phyloP scores from a whole-genome alignment of 768 basidiomycete species.

The Trametes gibbosa region DNA sequence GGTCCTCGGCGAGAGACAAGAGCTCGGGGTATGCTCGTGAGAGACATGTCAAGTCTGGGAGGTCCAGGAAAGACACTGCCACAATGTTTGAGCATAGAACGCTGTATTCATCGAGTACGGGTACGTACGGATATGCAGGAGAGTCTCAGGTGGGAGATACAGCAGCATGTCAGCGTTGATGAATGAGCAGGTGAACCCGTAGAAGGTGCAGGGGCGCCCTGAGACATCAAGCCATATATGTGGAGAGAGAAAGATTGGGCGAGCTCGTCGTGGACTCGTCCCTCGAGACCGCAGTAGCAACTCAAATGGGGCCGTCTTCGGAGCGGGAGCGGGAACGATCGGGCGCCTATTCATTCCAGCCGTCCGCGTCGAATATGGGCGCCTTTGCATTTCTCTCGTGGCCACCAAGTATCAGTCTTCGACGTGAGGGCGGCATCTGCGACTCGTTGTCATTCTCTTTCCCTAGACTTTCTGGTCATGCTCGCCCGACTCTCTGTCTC shows the following conservation, averaged over 20 bases:
- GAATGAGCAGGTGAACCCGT: not conserved
- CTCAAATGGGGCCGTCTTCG: no score
- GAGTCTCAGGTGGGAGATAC: slow-evolving; percentile 53
- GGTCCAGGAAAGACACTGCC: slow-evolving; percentile 67
- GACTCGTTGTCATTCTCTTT: no score
- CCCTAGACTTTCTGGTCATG: slow-evolving; percentile 1
- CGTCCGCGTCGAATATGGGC: not conserved
- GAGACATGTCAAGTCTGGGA: slow-evolving; percentile 63
- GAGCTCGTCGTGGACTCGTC: not conserved
- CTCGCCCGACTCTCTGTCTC: slow-evolving; percentile 7
- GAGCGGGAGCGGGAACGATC: no score
- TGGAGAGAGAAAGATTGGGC: not conserved
- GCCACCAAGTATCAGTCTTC: not conserved
- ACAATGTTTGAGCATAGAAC: not conserved
- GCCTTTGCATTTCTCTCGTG: not conserved
- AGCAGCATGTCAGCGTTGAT: slow-evolving; percentile 11
- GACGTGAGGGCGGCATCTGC: no score
- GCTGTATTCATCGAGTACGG: not conserved
- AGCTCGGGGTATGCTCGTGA: slow-evolving; percentile 48
- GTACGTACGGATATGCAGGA: slow-evolving; percentile 57
- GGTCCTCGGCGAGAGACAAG: slow-evolving; percentile 54
- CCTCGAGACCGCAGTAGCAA: not conserved
- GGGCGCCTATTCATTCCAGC: no score
- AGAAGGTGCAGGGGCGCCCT: not conserved
- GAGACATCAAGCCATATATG: not conserved